Evolutionary conservation across 2,329 filamentous ascomycete species (phyloP).

Genomic region (Lachnellula arida): DNA sequence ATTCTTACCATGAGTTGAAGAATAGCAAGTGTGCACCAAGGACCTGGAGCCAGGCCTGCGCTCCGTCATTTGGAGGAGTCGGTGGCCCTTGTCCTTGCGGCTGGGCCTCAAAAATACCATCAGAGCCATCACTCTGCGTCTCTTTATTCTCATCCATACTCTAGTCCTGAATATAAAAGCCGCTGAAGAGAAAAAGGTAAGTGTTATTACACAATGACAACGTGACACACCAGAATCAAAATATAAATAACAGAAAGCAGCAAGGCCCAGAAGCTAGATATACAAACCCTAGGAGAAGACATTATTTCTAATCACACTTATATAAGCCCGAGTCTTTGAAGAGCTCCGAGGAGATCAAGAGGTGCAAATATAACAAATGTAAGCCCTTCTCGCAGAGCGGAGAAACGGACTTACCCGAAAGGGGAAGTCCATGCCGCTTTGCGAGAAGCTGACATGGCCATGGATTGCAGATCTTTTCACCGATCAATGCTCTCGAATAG

Average conservation of each 20-base stretch:
- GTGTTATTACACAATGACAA: neutral
- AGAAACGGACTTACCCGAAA: no score
- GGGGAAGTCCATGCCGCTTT: no score
- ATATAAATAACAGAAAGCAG: neutral
- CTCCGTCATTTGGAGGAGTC: constrained; percentile 41
- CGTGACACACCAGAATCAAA: neutral
- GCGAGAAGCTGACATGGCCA: no score
- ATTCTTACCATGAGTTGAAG: constrained; percentile 10
- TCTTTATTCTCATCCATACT: neutral
- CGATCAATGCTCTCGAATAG: no score
- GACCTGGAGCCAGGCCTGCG: constrained; percentile 52
- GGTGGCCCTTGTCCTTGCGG: neutral
- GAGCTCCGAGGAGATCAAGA: no score
- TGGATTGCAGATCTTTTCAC: no score
- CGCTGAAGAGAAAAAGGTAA: neutral
- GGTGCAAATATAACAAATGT: no score
- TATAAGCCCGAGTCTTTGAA: no score
- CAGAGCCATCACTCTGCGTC: neutral
- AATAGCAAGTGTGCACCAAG: constrained; percentile 33
- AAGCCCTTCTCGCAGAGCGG: no score
- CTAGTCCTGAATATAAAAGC: neutral
- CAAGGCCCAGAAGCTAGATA: neutral
- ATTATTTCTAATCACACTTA: neutral
- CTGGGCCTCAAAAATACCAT: neutral
- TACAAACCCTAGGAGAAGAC: neutral